Evolutionary conservation across 2,329 filamentous ascomycete species (phyloP).

Genomic region (Colletotrichum scovillei): DNA sequence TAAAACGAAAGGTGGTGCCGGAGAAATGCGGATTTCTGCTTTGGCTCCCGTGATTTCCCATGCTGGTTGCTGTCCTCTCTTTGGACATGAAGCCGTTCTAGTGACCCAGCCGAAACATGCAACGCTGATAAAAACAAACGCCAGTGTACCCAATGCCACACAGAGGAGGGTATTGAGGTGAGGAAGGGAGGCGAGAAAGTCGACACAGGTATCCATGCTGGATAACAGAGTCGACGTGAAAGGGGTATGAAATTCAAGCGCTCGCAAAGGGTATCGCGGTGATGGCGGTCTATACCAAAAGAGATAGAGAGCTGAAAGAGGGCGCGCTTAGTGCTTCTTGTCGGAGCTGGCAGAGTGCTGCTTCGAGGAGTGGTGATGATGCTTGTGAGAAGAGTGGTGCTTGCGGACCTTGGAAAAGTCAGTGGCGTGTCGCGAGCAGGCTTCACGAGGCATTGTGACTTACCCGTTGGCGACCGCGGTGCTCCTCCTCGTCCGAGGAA

Average conservation of each 20-base stretch:
- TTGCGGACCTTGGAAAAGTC: slow-evolving; percentile 34
- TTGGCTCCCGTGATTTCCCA: slow-evolving; percentile 18
- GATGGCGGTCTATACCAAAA: slow-evolving; percentile 29
- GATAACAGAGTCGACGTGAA: slow-evolving; percentile 17
- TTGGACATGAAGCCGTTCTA: slow-evolving; percentile 20
- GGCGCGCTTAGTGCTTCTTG: slow-evolving; percentile 32
- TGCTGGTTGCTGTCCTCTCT: slow-evolving; percentile 23
- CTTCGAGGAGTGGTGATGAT: slow-evolving; percentile 27
- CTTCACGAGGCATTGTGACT: slow-evolving; percentile 25
- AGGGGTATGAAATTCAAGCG: slow-evolving; percentile 35
- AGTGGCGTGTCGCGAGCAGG: background rate
- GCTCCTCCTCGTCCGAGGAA: slow-evolving; percentile 52
- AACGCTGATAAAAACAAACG: slow-evolving; percentile 34
- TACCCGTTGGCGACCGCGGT: slow-evolving; percentile 52
- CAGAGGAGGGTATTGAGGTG: slow-evolving; percentile 18
- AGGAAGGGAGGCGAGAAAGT: slow-evolving; percentile 15
- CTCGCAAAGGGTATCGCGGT: slow-evolving; percentile 33
- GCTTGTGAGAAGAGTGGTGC: slow-evolving; percentile 33
- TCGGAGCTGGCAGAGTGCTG: slow-evolving; percentile 30
- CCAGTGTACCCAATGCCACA: slow-evolving; percentile 33
- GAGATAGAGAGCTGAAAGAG: background rate
- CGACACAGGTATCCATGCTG: background rate
- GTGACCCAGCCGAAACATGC: slow-evolving; percentile 30
- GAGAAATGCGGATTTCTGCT: background rate
- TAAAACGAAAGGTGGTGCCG: slow-evolving; percentile 30